These are phyloP conservation scores for Suhomyces faveliae DNA, from an alignment of 805 yeast genomes.

Conservation along the genomic window DNA sequence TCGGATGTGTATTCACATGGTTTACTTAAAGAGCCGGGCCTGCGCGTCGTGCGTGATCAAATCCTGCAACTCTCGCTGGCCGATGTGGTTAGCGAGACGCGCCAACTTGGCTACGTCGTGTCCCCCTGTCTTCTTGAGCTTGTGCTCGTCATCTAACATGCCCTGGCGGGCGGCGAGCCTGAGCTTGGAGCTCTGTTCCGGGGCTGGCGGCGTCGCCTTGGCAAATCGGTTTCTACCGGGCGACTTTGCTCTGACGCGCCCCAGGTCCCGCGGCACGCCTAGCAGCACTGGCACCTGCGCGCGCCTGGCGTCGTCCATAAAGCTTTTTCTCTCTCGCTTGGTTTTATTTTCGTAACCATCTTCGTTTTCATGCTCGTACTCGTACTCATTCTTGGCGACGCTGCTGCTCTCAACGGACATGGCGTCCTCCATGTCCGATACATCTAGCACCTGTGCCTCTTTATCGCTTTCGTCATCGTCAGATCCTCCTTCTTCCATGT, in stretches of 20 bases:
- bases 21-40: conserved; percentile 15
- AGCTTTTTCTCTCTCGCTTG: background rate
- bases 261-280: background rate
- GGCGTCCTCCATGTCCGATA: conserved; percentile 21
- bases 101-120: conserved; percentile 1
- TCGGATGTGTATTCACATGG: background rate
- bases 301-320: conserved; percentile 1
- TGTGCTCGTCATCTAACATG: conserved; percentile 9
- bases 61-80: conserved; percentile 19
- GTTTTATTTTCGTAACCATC: background rate
- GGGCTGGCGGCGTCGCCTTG: background rate
- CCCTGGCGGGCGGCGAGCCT: background rate
- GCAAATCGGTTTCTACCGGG: background rate
- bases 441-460: conserved; percentile 19
- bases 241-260: conserved; percentile 1
- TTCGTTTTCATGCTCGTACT: conserved; percentile 8
- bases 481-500: conserved; percentile 7
- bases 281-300: background rate
- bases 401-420: conserved; percentile 22
- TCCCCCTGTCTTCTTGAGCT: conserved; percentile 8
- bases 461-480: conserved; percentile 19
- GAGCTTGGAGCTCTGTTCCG: background rate
- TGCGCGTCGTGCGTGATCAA: conserved; percentile 22
- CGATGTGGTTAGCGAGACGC: conserved; percentile 13
- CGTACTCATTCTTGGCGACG: conserved; percentile 11